phyloP scores from a whole-genome alignment of 2,329 filamentous ascomycete species.

The Pseudogymnoascus sp. region DNA sequence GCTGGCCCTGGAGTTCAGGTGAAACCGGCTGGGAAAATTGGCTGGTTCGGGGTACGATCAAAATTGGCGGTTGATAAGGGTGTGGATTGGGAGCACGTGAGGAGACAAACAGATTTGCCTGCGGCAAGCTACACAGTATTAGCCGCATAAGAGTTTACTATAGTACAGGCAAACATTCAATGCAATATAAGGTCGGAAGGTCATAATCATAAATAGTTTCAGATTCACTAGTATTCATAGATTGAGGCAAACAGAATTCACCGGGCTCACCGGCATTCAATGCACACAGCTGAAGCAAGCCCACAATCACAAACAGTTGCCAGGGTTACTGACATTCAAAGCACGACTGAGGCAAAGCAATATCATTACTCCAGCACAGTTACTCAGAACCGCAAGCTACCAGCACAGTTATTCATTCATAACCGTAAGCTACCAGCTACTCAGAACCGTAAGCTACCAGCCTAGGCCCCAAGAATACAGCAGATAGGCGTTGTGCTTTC shows the following conservation, averaged over 20 bases:
- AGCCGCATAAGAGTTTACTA: background rate
- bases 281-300: background rate
- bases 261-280: background rate
- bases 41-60: background rate
- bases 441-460: slow-evolving; percentile 4
- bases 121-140: background rate
- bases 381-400: slow-evolving; percentile 1
- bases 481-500: slow-evolving; percentile 4
- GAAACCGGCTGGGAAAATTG: background rate
- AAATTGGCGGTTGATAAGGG: slow-evolving; percentile 1
- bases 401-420: slow-evolving; percentile 8
- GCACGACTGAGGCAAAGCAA: background rate
- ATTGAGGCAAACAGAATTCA: background rate
- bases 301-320: background rate
- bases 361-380: slow-evolving; percentile 7
- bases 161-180: background rate
- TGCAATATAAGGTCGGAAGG: background rate
- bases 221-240: background rate
- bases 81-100: background rate
- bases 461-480: slow-evolving; percentile 7
- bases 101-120: background rate
- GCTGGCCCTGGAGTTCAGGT: slow-evolving; percentile 1
- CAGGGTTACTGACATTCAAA: background rate
- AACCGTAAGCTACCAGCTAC: slow-evolving; percentile 5
- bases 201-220: background rate